Evolutionary conservation across 495 filamentous ascomycete genomes (phyloP), one percentile per base, ranked within the genome.

Genomic region (Chaetomium fimeti): DNA sequence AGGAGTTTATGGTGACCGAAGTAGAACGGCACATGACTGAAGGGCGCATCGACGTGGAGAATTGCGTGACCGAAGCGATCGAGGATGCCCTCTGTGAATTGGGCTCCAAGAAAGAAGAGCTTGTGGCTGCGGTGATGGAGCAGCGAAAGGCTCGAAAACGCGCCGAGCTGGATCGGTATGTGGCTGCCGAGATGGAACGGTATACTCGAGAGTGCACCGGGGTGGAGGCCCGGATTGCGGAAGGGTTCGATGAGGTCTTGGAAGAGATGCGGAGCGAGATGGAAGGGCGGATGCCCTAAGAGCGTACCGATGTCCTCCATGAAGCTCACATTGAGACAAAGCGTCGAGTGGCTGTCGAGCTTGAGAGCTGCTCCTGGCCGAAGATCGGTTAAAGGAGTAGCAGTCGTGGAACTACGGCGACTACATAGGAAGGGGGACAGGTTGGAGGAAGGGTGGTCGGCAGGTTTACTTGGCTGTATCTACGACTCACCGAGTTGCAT

Each of bases 131-230:
- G 6, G 32, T 9, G 32, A 11, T 9, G 32, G 32, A 5, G 8
- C 32, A 9, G 40, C 24, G 40, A 7, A 16, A 12, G 13, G 60
- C 42, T 51, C 24, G 47, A 29, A 51, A 16, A 11, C 60, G 36
- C 38, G 56, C 45, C 29, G 58, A 61, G 58, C 51, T 52, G 13
- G 27, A 52, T 11, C 58, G 58, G 28, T 28, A 18, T 15, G 16
- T 51, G 45, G 55, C 36, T 15, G 12, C 32, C 32, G 5, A 11
- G 5, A 36, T 36, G 32, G 32, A 36, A 36, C 32, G 8, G 32
- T 36, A 11, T 11, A 11, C 32, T 5, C 32, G 12, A 11, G 8
- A 36, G 32, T 36, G 32, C 32, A 36, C 1, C 29, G 58, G 38
- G 45, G 51, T 40, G 13, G 45, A 61, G 29, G 45, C 45, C 16